Conservation (phyloP, 495 filamentous ascomycete genomes). For the Podospora australis region DNA sequence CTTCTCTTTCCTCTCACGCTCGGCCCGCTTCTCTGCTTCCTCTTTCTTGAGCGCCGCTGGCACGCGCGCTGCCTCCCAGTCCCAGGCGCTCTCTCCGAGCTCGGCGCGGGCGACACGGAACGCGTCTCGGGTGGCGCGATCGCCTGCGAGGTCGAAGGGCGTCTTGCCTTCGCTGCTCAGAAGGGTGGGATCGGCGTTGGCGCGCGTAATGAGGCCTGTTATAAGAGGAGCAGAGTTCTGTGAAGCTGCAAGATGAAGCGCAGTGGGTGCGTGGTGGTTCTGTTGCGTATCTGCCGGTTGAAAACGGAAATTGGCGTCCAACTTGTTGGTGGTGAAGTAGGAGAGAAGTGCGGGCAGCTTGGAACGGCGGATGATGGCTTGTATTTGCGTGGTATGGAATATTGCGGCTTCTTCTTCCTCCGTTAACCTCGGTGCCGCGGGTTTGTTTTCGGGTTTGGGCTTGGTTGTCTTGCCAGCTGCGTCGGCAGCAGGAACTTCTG, state of each 20-base stretch:
- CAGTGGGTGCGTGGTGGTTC: constrained; percentile 78
- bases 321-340: constrained; percentile 70
- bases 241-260: constrained; percentile 78
- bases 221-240: constrained; percentile 69
- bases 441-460: constrained; percentile 39
- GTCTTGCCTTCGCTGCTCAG: constrained; percentile 65
- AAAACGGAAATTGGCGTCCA: constrained; percentile 73
- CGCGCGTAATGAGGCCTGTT: constrained; percentile 68
- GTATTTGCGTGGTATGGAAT: constrained; percentile 80
- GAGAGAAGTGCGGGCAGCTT: constrained; percentile 82
- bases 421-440: constrained; percentile 50
- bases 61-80: constrained; percentile 71
- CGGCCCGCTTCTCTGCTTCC: constrained; percentile 60
- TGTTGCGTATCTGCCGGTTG: constrained; percentile 58
- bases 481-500: constrained; percentile 40
- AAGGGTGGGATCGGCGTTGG: constrained; percentile 63
- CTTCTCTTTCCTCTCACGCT: constrained; percentile 58
- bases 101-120: constrained; percentile 83
- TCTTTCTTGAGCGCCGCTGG: constrained; percentile 60
- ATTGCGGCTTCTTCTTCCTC: constrained; percentile 76
- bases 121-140: constrained; percentile 79
- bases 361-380: constrained; percentile 80
- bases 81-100: constrained; percentile 68
- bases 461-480: constrained; percentile 28
- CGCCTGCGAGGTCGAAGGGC: constrained; percentile 80